Percentiles rank a stretch among this genome's conserved stretches.
Evolutionary conservation across 441 rosid genomes (phyloP).

Genomic region (Iberis amara): DNA sequence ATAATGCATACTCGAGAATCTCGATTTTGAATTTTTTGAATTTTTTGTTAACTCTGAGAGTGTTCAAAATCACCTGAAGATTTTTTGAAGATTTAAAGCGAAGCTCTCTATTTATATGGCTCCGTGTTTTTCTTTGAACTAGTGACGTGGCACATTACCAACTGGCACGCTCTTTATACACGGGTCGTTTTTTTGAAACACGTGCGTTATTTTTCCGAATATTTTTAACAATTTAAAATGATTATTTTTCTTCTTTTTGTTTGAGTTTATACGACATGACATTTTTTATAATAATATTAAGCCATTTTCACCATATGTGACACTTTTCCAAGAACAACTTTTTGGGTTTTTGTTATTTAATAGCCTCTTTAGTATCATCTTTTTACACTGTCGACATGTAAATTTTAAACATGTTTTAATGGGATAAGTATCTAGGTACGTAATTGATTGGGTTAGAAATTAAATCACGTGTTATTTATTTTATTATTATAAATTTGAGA

Average conservation of each 20-base stretch:
- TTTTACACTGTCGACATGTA: constrained; percentile 1
- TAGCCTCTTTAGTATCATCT: background rate
- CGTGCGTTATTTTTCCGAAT: constrained; percentile 27
- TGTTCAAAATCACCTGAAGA: too few species aligned
- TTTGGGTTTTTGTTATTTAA: background rate
- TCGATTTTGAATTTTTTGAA: background rate
- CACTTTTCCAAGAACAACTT: constrained; percentile 3
- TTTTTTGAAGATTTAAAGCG: too few species aligned
- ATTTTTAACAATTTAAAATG: background rate
- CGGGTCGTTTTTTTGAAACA: constrained; percentile 36
- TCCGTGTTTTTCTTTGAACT: constrained; percentile 29
- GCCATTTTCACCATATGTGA: background rate
- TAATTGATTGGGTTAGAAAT: constrained; percentile 18
- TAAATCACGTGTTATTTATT: constrained; percentile 23
- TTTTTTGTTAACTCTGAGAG: constrained; percentile 4
- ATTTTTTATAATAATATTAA: background rate
- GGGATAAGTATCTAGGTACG: constrained; percentile 19
- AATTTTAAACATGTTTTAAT: constrained; percentile 23
- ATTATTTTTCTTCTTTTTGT: background rate
- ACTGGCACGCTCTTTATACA: constrained; percentile 41
- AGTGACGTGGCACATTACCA: constrained; percentile 19
- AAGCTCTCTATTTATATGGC: constrained; percentile 25
- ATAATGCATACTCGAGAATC: constrained; percentile 29
- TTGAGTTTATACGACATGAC: background rate
- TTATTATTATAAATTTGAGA: background rate